Percentiles rank a stretch among this genome's conserved stretches.
Conservation (phyloP, 805 yeast species). For the Barnettozyma populi region DNA sequence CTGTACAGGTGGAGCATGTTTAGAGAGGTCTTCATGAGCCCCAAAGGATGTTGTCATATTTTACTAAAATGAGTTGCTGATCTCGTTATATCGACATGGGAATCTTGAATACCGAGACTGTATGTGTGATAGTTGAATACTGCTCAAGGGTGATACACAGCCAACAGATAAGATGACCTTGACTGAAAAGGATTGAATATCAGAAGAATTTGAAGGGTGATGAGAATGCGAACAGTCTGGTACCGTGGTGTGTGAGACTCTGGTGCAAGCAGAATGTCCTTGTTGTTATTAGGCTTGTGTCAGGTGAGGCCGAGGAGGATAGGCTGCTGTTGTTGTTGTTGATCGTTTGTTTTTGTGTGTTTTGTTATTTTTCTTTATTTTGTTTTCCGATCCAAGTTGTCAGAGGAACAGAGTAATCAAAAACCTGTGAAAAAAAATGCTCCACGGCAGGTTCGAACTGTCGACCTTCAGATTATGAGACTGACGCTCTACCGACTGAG, state of each 20-base stretch:
- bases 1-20: not conserved
- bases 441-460: conserved; percentile 51
- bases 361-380: conserved; percentile 1
- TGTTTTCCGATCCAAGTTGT: not conserved
- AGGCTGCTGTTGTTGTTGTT: not conserved
- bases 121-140: not conserved
- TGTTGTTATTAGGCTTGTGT: not conserved
- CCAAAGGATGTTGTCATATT: not conserved
- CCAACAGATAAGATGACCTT: too few relatives aligned
- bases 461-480: conserved; percentile 54
- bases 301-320: not conserved
- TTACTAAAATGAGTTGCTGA: not conserved
- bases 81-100: not conserved
- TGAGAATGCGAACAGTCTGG: not conserved
- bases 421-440: conserved; percentile 27
- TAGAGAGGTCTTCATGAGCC: not conserved
- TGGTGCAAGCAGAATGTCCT: not conserved
- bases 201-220: not conserved
- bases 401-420: not conserved
- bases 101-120: not conserved
- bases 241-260: not conserved
- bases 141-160: not conserved
- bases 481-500: conserved; percentile 57
- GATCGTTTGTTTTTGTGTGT: not conserved
- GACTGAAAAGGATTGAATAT: too few relatives aligned